Evolutionary conservation across 2,329 filamentous ascomycete genomes (phyloP).

Genomic region (Clathrospora elynae): DNA sequence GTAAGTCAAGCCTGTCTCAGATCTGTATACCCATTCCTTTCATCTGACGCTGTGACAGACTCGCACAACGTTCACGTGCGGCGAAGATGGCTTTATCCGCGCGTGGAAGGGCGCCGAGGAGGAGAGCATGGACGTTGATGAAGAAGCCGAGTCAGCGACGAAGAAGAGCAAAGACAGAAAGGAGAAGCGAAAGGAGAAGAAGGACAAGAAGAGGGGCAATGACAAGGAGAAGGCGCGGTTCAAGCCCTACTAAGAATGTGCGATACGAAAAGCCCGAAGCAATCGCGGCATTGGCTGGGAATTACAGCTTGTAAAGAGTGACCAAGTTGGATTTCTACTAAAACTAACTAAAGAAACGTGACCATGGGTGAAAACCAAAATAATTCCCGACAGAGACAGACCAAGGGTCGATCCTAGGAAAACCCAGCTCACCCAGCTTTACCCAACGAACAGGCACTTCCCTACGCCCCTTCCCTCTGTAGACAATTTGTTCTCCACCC

Average conservation of each 20-base stretch:
- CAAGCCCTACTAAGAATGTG: conserved; percentile 45
- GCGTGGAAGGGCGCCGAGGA: conserved; percentile 47
- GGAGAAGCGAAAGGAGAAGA: conserved; percentile 42
- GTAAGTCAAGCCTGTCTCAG: conserved; percentile 25
- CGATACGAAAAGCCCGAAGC: too few species aligned
- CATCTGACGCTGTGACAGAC: conserved; percentile 25
- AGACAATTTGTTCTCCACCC: conserved; percentile 12
- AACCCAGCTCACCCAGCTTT: conserved; percentile 1
- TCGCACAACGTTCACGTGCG: conserved; percentile 52
- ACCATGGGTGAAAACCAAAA: too few species aligned
- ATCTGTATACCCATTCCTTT: too few species aligned
- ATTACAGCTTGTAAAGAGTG: too few species aligned
- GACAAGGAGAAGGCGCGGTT: conserved; percentile 46
- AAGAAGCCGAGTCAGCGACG: conserved; percentile 17
- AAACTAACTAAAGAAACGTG: too few species aligned
- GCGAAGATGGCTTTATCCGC: conserved; percentile 56
- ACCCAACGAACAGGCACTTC: not conserved
- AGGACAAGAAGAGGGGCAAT: conserved; percentile 35
- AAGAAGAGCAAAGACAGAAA: conserved; percentile 37
- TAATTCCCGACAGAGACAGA: conserved; percentile 12
- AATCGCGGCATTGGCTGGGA: too few species aligned
- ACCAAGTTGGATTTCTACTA: too few species aligned
- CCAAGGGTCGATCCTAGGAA: conserved; percentile 17
- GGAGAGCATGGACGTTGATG: conserved; percentile 36
- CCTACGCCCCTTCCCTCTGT: too few species aligned